Evolutionary conservation across 2,329 filamentous ascomycete species (phyloP).

Genomic region (Claviceps sp.): DNA sequence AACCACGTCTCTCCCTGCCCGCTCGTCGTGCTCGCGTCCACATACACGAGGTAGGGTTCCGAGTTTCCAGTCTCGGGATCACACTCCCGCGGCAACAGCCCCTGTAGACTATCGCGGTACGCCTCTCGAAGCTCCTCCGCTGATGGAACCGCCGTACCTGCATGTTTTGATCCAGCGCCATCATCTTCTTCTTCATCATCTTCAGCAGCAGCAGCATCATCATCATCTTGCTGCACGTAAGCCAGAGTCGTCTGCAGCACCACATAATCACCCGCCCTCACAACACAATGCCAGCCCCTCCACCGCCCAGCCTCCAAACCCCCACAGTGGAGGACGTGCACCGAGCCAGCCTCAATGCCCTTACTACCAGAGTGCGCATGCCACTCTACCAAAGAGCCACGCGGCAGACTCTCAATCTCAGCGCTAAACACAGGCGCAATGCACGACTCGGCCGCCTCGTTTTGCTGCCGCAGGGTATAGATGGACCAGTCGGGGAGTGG

Average conservation of each 20-base stretch:
- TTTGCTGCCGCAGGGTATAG: conserved; percentile 23
- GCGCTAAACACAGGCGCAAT: conserved; percentile 59
- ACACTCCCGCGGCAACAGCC: not conserved
- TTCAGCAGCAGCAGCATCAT: not conserved
- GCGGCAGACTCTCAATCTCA: conserved; percentile 65
- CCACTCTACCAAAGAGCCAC: conserved; percentile 71
- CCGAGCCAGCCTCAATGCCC: conserved; percentile 14
- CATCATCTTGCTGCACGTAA: not conserved
- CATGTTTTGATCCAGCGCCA: not conserved
- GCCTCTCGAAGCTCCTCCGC: not conserved
- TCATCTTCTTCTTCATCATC: not conserved
- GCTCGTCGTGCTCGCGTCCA: conserved; percentile 13
- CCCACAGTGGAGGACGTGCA: conserved; percentile 11
- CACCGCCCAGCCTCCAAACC: conserved; percentile 11
- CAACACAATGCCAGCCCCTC: conserved; percentile 17
- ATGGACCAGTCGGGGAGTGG: conserved; percentile 42
- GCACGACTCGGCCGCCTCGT: conserved; percentile 18
- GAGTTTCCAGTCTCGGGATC: not conserved
- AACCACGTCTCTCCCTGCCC: conserved; percentile 6
- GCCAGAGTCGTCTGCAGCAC: conserved; percentile 20
- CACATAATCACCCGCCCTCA: conserved; percentile 9
- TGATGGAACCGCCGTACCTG: not conserved
- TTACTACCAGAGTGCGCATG: conserved; percentile 51
- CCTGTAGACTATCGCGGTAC: not conserved
- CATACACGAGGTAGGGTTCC: conserved; percentile 19